Evolutionary conservation across 2,329 filamentous ascomycete species (phyloP).

Genomic region (Escovopsis weberi): DNA sequence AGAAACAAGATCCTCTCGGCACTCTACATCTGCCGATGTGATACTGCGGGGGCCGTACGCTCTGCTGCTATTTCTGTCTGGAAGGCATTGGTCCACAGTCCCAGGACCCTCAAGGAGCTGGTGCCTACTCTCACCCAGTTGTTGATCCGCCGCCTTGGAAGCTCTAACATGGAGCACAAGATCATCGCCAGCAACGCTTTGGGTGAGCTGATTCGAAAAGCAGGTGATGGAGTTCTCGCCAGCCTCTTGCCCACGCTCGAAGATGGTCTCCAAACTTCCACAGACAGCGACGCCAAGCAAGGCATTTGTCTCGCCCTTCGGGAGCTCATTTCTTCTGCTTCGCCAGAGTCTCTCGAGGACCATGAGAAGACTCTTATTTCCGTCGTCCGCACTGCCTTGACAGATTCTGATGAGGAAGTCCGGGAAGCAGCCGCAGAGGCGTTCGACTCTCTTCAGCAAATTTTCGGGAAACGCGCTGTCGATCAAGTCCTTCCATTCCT

Average conservation of each 20-base stretch:
- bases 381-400: constrained; percentile 82
- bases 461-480: constrained; percentile 84
- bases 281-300: constrained; percentile 84
- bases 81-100: constrained; percentile 86
- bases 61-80: constrained; percentile 83
- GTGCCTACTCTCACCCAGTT: constrained; percentile 90
- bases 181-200: constrained; percentile 95
- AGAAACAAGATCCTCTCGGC: constrained; percentile 96
- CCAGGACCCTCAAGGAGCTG: constrained; percentile 84
- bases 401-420: constrained; percentile 78
- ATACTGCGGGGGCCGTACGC: constrained; percentile 84
- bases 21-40: constrained; percentile 91
- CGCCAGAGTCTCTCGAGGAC: constrained; percentile 77
- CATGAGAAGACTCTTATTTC: constrained; percentile 92
- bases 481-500: constrained; percentile 91
- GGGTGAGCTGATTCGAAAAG: constrained; percentile 91
- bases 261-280: constrained; percentile 75
- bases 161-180: constrained; percentile 96
- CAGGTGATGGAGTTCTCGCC: constrained; percentile 82
- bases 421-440: constrained; percentile 92
- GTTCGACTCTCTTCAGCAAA: constrained; percentile 87
- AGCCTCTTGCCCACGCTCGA: constrained; percentile 83
- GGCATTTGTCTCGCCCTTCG: constrained; percentile 94
- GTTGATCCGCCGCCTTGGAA: constrained; percentile 84
- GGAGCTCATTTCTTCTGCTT: constrained; percentile 82